Percentiles rank a stretch among this genome's conserved stretches.
phyloP scores from a whole-genome alignment of 768 basidiomycete genomes.

The Krasilnikovozyma curviuscula region DNA sequence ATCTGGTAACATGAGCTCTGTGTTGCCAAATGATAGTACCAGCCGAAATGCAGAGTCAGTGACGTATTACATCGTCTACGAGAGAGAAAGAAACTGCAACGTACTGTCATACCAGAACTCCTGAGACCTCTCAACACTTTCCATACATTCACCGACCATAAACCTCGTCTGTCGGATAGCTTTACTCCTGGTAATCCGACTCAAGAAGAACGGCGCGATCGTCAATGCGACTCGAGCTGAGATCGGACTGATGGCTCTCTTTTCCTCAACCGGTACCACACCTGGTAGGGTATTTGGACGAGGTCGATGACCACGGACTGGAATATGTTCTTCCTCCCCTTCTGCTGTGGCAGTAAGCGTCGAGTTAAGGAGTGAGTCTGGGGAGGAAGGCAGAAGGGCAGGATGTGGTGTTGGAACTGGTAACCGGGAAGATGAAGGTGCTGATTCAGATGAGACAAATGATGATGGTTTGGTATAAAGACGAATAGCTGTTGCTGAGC shows the following conservation, averaged over 20 bases:
- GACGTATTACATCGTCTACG: not conserved
- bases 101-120: constrained; percentile 9
- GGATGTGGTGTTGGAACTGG: too few species aligned
- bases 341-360: too few species aligned
- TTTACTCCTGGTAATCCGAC: not conserved
- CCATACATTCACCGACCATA: constrained; percentile 2
- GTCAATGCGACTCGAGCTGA: not conserved
- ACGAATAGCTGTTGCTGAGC: too few species aligned
- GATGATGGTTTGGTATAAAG: too few species aligned
- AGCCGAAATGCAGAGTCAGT: not conserved
- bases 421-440: too few species aligned
- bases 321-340: too few species aligned
- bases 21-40: not conserved
- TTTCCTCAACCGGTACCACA: not conserved
- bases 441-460: too few species aligned
- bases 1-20: constrained; percentile 6
- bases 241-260: not conserved
- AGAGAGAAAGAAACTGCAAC: not conserved
- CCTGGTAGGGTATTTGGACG: constrained; percentile 1
- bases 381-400: too few species aligned
- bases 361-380: too few species aligned
- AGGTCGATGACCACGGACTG: too few species aligned
- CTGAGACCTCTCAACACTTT: constrained; percentile 6
- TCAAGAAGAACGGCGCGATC: not conserved
- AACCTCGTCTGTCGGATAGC: constrained; percentile 7